Evolutionary conservation across 768 basidiomycete genomes (phyloP).

Genomic region (Tubosaeta sp.): DNA sequence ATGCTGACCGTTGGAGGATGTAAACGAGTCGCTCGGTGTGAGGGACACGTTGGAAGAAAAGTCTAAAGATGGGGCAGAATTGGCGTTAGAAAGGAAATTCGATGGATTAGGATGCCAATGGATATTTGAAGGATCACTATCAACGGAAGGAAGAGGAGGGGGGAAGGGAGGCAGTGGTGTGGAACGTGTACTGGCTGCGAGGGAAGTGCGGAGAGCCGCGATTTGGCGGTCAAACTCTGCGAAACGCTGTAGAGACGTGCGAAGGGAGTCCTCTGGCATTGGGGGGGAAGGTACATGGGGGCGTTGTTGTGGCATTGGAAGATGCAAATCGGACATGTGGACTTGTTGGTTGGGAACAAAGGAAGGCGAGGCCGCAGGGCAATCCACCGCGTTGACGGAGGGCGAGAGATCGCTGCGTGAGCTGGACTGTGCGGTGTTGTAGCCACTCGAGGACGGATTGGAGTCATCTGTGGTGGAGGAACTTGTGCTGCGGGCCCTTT

Average conservation of each 20-base stretch:
- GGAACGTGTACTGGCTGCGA: constrained; percentile 23
- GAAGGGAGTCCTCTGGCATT: constrained; percentile 35
- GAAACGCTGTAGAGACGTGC: constrained; percentile 47
- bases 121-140: constrained; percentile 14
- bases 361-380: constrained; percentile 24
- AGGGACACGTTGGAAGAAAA: constrained; percentile 9
- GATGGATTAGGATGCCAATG: constrained; percentile 19
- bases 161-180: constrained; percentile 24
- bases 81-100: constrained; percentile 16
- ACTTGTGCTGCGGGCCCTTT: constrained; percentile 54
- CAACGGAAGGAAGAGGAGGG: constrained; percentile 18
- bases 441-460: constrained; percentile 35
- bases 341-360: constrained; percentile 45
- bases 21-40: constrained; percentile 12
- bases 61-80: constrained; percentile 4
- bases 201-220: constrained; percentile 42
- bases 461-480: constrained; percentile 38
- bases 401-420: constrained; percentile 28
- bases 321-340: constrained; percentile 43
- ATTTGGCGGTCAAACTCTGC: constrained; percentile 53
- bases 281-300: constrained; percentile 11
- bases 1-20: constrained; percentile 21
- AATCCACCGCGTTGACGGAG: constrained; percentile 11
- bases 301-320: constrained; percentile 19
- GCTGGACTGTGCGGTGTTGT: constrained; percentile 33